Evolutionary conservation across 2,329 filamentous ascomycete species (phyloP), one percentile per base, ranked within the genome.

Genomic region (Uncinocarpus reesii): DNA sequence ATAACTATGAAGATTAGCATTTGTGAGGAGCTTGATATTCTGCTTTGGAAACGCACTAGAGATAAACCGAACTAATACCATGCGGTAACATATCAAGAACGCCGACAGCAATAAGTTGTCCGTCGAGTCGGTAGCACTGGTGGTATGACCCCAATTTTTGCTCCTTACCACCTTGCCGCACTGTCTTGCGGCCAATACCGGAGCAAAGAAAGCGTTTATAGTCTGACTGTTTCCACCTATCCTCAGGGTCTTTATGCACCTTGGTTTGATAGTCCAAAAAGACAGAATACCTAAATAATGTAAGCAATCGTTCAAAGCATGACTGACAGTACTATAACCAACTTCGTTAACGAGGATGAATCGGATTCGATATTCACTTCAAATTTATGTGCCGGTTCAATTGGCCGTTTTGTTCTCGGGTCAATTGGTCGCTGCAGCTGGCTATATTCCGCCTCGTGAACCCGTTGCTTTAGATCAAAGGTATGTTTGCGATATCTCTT

Each of bases 41-140:
- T 29, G 36, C 21, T 10, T 8, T 7, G n/a, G 20, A 21, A 40
- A 21, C 20, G n/a, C 21, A 73, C 70, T 71, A 71, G 15, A 73
- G 59, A 52, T 74, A 74, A 41, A 74, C 71, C 3, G 71, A 72
- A 58, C 71, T 74, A 15, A 74, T 64, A 5, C 68, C 67, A 42
- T 62, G 65, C 0, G 70, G 71, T 32, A 73, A 57, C 20, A 74
- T 53, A 49, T 74, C 71, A 41, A 74, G 57, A 7, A 74, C 71
- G 6, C 65, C 71, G 31, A 74, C 68, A 1, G 71, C 71, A 47
- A 74, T 65, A 36, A 74, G 60, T 45, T 67, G 65, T 8, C 71
- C 71, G 58, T 74, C 71, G 18, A 74, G 55, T 23, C 71, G 66
- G 53, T 74, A 74, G 55, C 70, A 73, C 51, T 73, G 71, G 54